phyloP scores from a whole-genome alignment of 495 filamentous ascomycete species.

The Neurospora sp. region DNA sequence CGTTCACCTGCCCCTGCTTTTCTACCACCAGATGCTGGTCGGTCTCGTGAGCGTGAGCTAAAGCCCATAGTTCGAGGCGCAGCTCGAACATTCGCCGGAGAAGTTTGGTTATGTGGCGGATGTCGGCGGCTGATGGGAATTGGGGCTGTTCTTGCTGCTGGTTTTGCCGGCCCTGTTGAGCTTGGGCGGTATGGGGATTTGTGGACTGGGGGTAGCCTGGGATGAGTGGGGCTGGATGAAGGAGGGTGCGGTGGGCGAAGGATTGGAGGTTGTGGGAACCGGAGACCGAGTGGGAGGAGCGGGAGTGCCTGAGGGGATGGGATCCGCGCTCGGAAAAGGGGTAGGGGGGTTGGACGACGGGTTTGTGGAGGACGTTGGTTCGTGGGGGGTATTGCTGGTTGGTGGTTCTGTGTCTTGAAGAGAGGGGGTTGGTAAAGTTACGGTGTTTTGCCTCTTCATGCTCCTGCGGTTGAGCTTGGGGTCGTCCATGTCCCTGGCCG shows the following conservation, averaged over 20 bases:
- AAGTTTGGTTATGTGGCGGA: conserved; percentile 11
- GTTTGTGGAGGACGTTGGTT: neutral
- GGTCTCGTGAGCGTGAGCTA: neutral
- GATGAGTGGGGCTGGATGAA: neutral
- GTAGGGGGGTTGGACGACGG: neutral
- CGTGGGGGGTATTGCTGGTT: neutral
- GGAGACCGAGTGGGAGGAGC: neutral
- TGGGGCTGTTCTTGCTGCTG: too few relatives aligned
- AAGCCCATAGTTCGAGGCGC: conserved; percentile 8
- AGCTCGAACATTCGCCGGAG: conserved; percentile 5
- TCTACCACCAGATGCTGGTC: neutral
- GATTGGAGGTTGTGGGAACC: neutral
- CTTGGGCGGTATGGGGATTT: neutral
- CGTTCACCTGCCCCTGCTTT: conserved; percentile 1
- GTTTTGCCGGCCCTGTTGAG: neutral
- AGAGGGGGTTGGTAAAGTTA: neutral
- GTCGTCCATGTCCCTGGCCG: too few relatives aligned
- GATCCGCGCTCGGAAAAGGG: neutral
- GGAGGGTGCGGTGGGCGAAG: neutral
- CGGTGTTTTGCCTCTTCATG: neutral
- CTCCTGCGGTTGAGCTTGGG: neutral
- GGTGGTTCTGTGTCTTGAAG: neutral
- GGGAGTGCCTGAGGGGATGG: neutral
- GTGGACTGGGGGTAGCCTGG: neutral
- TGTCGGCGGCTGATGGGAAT: conserved; percentile 6